Percentiles rank a stretch among this genome's conserved stretches.
Evolutionary conservation across 1,139 yeast species (phyloP).

Genomic region (Zygoascus meyerae): DNA sequence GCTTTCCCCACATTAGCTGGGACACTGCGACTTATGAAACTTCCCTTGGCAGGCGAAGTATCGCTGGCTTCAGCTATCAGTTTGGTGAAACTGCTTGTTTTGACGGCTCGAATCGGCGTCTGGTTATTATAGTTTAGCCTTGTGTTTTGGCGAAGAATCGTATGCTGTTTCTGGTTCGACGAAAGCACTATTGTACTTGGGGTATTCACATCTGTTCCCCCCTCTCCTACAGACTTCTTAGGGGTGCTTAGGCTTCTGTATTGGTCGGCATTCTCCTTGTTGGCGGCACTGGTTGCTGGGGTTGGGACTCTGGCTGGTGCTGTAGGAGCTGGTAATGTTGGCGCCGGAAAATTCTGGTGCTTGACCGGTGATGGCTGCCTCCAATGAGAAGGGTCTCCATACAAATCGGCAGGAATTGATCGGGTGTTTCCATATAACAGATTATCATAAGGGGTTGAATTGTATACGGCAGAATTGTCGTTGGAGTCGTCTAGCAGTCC

Average conservation of each 20-base stretch:
- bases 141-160: conserved; percentile 8
- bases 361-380: too few relatives aligned
- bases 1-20: conserved; percentile 11
- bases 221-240: neutral
- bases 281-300: neutral
- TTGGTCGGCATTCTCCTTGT: conserved; percentile 6
- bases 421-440: conserved; percentile 3
- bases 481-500: neutral
- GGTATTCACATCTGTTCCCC: neutral
- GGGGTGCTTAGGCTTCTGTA: conserved; percentile 3
- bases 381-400: neutral
- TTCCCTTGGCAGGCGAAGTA: conserved; percentile 29
- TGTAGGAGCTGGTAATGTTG: neutral
- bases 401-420: neutral
- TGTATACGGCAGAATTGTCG: conserved; percentile 5
- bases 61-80: conserved; percentile 29
- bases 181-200: conserved; percentile 3
- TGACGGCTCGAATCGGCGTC: conserved; percentile 29
- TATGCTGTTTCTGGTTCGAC: conserved; percentile 7
- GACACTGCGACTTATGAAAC: conserved; percentile 17
- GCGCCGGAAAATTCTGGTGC: neutral
- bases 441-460: conserved; percentile 9
- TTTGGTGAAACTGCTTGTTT: conserved; percentile 23
- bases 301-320: neutral
- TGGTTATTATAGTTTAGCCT: conserved; percentile 11